phyloP scores from a whole-genome alignment of 257 asterid genomes.

The Solanum arcanum region DNA sequence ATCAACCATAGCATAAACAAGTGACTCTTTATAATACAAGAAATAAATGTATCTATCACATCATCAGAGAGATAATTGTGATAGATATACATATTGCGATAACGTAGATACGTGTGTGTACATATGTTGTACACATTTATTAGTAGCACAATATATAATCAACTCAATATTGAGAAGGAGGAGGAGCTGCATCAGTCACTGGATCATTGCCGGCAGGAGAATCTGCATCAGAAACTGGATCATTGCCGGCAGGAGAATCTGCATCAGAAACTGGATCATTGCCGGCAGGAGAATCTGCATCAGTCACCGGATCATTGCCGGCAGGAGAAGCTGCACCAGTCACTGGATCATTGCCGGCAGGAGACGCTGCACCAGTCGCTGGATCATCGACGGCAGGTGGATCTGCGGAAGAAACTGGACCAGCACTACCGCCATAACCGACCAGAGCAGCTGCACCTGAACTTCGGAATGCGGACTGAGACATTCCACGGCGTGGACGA shows the following conservation, averaged over 20 bases:
- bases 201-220: not conserved
- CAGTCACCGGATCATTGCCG: not conserved
- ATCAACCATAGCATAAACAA: not conserved
- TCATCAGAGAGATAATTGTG: not conserved
- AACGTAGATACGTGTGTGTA: not conserved
- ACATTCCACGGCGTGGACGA: conserved; percentile 47
- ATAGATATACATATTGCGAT: not conserved
- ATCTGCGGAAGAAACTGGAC: not conserved
- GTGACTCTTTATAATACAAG: not conserved
- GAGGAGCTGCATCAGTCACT: not conserved
- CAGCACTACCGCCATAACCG: not conserved
- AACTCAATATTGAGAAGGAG: not conserved
- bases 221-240: not conserved
- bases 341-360: not conserved
- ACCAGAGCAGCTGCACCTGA: conserved; percentile 24
- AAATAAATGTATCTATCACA: not conserved
- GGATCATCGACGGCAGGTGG: not conserved
- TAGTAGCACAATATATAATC: not conserved
- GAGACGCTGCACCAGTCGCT: not conserved
- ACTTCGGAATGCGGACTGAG: conserved; percentile 25
- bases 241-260: not conserved
- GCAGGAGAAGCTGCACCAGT: conserved; percentile 15
- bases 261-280: conserved; percentile 13
- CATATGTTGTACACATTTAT: not conserved
- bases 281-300: not conserved